These are phyloP conservation scores for Barnettozyma wickerhamii DNA, from an alignment of 805 yeast genomes.

Conservation along the genomic window DNA sequence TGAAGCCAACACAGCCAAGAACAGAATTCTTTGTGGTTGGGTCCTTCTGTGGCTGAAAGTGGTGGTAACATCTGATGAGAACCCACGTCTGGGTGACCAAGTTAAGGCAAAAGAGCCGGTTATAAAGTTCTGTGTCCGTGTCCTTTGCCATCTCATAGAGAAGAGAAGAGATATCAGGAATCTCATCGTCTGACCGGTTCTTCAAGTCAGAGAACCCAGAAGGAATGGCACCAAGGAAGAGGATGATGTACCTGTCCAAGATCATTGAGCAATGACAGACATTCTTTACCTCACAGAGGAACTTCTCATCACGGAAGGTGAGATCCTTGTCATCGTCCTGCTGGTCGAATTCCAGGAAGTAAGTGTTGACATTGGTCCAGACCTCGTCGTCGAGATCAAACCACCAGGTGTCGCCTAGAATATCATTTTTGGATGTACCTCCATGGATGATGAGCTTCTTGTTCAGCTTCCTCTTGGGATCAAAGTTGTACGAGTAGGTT, in stretches of 20 bases:
- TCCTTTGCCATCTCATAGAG: neutral
- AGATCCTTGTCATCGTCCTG: slow-evolving; percentile 10
- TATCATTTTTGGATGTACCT: slow-evolving; percentile 30
- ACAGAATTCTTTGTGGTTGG: neutral
- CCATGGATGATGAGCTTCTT: slow-evolving; percentile 32
- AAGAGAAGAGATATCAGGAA: slow-evolving; percentile 16
- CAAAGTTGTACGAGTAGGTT: slow-evolving; percentile 1
- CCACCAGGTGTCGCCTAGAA: slow-evolving; percentile 48
- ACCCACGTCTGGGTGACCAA: slow-evolving; percentile 17
- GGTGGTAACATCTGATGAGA: slow-evolving; percentile 11
- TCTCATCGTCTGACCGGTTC: neutral
- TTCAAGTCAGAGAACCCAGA: neutral
- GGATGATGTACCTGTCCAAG: slow-evolving; percentile 18
- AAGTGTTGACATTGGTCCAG: slow-evolving; percentile 32
- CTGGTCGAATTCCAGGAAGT: slow-evolving; percentile 22
- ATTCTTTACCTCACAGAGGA: slow-evolving; percentile 13
- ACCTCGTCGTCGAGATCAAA: slow-evolving; percentile 39
- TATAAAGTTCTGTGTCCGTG: slow-evolving; percentile 5
- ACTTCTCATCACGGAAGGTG: slow-evolving; percentile 6
- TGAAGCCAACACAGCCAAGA: slow-evolving; percentile 10
- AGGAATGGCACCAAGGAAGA: slow-evolving; percentile 18
- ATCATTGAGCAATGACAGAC: slow-evolving; percentile 15
- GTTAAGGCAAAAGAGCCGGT: slow-evolving; percentile 13
- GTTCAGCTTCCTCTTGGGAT: slow-evolving; percentile 2
- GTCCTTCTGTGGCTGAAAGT: neutral